Conservation (phyloP, 495 filamentous ascomycete species). For the Neohortaea acidophila region DNA sequence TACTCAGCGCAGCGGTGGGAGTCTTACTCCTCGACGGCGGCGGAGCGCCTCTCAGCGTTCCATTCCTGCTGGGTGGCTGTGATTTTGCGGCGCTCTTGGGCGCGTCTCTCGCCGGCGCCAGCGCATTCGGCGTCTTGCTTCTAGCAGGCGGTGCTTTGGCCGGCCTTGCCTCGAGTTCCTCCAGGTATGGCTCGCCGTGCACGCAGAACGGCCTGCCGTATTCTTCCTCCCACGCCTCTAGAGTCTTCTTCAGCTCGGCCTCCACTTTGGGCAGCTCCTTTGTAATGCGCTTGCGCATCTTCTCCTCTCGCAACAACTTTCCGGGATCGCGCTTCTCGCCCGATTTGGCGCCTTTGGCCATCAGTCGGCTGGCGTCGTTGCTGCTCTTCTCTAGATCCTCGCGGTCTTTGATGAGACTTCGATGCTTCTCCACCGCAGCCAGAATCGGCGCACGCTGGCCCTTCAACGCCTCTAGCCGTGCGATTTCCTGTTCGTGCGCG, state of each 20-base stretch:
- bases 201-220: slow-evolving; percentile 87
- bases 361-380: slow-evolving; percentile 84
- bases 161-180: slow-evolving; percentile 50
- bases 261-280: slow-evolving; percentile 92
- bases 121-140: slow-evolving; percentile 59
- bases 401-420: slow-evolving; percentile 67
- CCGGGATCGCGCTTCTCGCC: slow-evolving; percentile 85
- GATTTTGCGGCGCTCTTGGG: slow-evolving; percentile 12
- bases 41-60: slow-evolving; percentile 22
- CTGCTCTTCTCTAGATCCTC: slow-evolving; percentile 75
- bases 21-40: slow-evolving; percentile 39
- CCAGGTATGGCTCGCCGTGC: slow-evolving; percentile 76
- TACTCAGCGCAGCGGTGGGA: slow-evolving; percentile 41
- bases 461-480: slow-evolving; percentile 61
- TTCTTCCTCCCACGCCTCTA: slow-evolving; percentile 87
- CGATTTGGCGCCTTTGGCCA: slow-evolving; percentile 65
- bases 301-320: slow-evolving; percentile 89
- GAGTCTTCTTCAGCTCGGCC: slow-evolving; percentile 56
- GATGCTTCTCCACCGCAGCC: slow-evolving; percentile 68
- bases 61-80: slow-evolving; percentile 11
- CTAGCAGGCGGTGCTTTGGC: slow-evolving; percentile 50
- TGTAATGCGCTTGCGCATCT: slow-evolving; percentile 89
- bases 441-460: slow-evolving; percentile 79
- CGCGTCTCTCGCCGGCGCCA: slow-evolving; percentile 13
- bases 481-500: slow-evolving; percentile 79